These are phyloP conservation scores for Penicillium psychrosexuale DNA, from an alignment of 2,329 filamentous ascomycete genomes.

Conservation along the genomic window DNA sequence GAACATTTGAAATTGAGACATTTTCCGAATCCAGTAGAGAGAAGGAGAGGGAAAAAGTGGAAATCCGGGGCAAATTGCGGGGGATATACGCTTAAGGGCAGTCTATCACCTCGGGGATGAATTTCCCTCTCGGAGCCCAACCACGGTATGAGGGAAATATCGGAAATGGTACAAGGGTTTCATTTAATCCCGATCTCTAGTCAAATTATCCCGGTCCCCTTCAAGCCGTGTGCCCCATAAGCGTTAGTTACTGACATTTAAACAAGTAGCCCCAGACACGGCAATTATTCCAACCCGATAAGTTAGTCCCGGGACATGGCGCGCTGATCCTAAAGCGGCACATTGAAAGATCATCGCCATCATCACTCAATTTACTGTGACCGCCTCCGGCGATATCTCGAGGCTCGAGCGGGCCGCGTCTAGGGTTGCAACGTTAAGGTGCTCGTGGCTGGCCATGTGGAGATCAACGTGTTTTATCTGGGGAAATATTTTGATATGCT, in stretches of 20 bases:
- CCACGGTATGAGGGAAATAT: background rate
- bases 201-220: background rate
- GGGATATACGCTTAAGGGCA: background rate
- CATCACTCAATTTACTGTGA: background rate
- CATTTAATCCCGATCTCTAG: background rate
- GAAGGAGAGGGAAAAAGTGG: background rate
- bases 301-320: background rate
- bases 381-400: constrained; percentile 1
- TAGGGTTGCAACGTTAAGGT: background rate
- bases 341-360: background rate
- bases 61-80: background rate
- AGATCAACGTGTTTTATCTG: constrained; percentile 7
- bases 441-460: constrained; percentile 16
- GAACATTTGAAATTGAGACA: background rate
- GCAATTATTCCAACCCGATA: background rate
- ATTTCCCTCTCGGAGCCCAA: background rate
- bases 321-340: background rate
- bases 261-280: background rate
- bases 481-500: background rate
- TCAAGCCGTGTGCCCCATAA: background rate
- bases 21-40: background rate
- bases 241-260: background rate
- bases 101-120: background rate
- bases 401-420: background rate
- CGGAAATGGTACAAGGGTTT: background rate